Evolutionary conservation across 2,329 filamentous ascomycete species (phyloP).

Genomic region (Aspergillus pseudoviridinutans): DNA sequence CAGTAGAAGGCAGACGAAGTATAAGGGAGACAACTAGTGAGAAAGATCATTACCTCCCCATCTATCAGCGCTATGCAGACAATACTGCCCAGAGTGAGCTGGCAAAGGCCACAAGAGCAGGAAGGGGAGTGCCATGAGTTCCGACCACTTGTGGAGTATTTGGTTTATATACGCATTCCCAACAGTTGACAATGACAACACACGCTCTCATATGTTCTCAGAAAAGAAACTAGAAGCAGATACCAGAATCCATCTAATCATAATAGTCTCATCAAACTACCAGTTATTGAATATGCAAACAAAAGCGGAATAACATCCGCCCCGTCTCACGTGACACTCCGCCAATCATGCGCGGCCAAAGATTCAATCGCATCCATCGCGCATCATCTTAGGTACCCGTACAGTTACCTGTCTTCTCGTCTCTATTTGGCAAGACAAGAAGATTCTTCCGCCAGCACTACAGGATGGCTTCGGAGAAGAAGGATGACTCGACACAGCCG

Average conservation of each 20-base stretch:
- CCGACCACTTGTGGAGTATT: background rate
- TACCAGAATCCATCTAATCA: too few relatives aligned
- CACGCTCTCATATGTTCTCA: too few relatives aligned
- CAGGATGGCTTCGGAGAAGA: conserved; percentile 21
- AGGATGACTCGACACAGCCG: conserved; percentile 11
- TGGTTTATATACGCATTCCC: background rate
- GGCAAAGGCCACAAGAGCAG: conserved; percentile 60
- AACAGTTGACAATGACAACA: too few relatives aligned
- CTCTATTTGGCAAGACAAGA: background rate
- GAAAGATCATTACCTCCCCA: conserved; percentile 61
- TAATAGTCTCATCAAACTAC: too few relatives aligned
- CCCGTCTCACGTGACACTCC: conserved; percentile 13
- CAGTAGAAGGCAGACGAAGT: conserved; percentile 57
- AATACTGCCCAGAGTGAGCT: conserved; percentile 61
- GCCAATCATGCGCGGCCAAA: conserved; percentile 7
- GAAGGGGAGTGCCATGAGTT: conserved; percentile 57
- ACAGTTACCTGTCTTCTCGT: background rate
- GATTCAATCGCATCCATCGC: conserved; percentile 1
- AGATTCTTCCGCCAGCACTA: background rate
- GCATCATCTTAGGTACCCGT: background rate
- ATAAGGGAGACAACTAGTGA: conserved; percentile 66
- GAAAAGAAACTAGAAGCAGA: too few relatives aligned
- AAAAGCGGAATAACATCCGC: conserved; percentile 2
- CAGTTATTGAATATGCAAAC: background rate
- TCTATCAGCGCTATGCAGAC: conserved; percentile 66